These are phyloP conservation scores for Lupinus albus DNA, from an alignment of 306 rosid species.

Conservation along the genomic window DNA sequence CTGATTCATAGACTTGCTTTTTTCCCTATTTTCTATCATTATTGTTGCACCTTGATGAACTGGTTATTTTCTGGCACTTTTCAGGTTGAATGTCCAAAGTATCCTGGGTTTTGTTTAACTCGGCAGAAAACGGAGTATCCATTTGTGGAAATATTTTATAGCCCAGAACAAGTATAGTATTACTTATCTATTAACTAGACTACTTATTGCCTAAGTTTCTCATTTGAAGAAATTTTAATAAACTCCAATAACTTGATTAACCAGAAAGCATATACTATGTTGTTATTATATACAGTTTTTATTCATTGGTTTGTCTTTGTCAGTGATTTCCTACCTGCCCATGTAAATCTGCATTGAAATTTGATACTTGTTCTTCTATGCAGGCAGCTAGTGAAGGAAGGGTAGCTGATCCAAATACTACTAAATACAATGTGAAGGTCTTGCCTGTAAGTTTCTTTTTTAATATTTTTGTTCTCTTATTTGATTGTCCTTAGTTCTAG, in stretches of 20 bases:
- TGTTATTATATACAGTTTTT: neutral
- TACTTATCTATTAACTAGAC: constrained; percentile 20
- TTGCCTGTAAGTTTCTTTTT: constrained; percentile 70
- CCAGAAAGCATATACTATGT: neutral
- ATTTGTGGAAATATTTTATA: constrained; percentile 77
- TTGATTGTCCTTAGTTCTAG: neutral
- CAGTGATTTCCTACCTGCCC: constrained; percentile 20
- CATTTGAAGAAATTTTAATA: constrained; percentile 24
- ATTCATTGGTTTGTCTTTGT: constrained; percentile 10
- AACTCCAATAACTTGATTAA: constrained; percentile 25
- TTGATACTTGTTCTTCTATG: constrained; percentile 35
- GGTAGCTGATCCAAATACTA: constrained; percentile 70
- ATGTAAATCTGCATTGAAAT: constrained; percentile 15
- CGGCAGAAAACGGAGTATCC: constrained; percentile 93
- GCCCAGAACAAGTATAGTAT: constrained; percentile 71
- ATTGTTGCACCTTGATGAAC: constrained; percentile 8
- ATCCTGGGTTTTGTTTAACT: constrained; percentile 88
- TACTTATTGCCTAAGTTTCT: constrained; percentile 6
- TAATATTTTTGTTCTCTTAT: neutral
- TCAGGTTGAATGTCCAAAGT: constrained; percentile 98
- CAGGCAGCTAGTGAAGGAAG: constrained; percentile 72
- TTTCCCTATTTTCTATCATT: neutral
- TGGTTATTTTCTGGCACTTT: constrained; percentile 41
- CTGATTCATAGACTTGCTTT: neutral
- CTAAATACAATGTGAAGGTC: constrained; percentile 84